Percentiles rank a stretch among this genome's conserved stretches.
Conservation (phyloP, 495 filamentous ascomycete species). For the Penicillium coprophilum region DNA sequence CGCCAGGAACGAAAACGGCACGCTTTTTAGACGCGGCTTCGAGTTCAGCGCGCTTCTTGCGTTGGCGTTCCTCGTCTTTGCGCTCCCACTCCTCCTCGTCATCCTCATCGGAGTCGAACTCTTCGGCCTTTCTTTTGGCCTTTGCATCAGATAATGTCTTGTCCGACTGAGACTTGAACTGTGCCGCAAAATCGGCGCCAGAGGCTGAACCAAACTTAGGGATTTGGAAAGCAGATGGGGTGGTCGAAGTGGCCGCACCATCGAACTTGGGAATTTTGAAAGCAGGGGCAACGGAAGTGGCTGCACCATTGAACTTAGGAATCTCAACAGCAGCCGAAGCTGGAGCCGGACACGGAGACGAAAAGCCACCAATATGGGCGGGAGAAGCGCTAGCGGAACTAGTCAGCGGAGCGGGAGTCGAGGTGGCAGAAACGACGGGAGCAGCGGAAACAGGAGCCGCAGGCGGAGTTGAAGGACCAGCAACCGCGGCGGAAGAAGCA, state of each 20-base stretch:
- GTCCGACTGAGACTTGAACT: conserved; percentile 39
- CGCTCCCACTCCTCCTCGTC: conserved; percentile 52
- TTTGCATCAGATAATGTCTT: conserved; percentile 42
- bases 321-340: neutral
- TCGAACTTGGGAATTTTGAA: neutral
- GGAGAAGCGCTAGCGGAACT: neutral
- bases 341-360: neutral
- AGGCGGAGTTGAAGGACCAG: neutral
- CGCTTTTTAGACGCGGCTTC: conserved; percentile 33
- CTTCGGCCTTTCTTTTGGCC: conserved; percentile 54
- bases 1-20: conserved; percentile 41
- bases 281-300: neutral
- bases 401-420: neutral
- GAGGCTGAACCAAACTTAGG: conserved; percentile 8
- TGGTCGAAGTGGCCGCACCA: neutral
- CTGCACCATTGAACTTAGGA: neutral
- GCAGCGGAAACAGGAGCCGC: conserved; percentile 2
- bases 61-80: conserved; percentile 47
- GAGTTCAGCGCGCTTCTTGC: conserved; percentile 41
- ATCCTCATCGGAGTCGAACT: conserved; percentile 57
- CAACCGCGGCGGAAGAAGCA: neutral
- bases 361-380: neutral
- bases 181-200: conserved; percentile 36
- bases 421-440: neutral
- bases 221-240: neutral